These are phyloP conservation scores for Ziziphus jujuba DNA, from an alignment of 306 rosid species.

Conservation along the genomic window DNA sequence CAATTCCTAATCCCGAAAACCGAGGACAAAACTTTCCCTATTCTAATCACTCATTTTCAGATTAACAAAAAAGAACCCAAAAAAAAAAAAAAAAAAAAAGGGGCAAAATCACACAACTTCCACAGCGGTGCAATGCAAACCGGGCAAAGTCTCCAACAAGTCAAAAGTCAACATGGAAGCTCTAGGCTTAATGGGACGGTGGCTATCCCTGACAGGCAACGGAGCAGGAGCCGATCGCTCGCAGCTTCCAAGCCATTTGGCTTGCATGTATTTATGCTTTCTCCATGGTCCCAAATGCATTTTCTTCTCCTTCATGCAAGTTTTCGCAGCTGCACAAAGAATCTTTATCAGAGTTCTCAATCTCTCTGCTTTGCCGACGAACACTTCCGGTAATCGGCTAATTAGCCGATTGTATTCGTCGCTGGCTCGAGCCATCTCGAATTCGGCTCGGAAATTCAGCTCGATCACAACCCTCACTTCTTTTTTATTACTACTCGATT, in stretches of 20 bases:
- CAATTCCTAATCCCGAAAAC: not conserved
- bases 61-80: no score
- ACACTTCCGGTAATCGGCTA: slow-evolving; percentile 59
- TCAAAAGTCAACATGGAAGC: slow-evolving; percentile 80
- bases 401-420: slow-evolving; percentile 61
- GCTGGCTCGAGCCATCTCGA: slow-evolving; percentile 69
- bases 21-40: slow-evolving; percentile 5
- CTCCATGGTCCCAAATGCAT: slow-evolving; percentile 92
- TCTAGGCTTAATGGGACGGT: slow-evolving; percentile 40
- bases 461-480: slow-evolving; percentile 60
- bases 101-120: slow-evolving; percentile 58
- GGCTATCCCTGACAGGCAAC: slow-evolving; percentile 22
- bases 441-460: slow-evolving; percentile 63
- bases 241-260: slow-evolving; percentile 72
- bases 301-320: slow-evolving; percentile 84
- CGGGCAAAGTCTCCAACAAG: slow-evolving; percentile 44
- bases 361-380: slow-evolving; percentile 70
- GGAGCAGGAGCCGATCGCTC: slow-evolving; percentile 39
- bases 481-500: slow-evolving; percentile 42
- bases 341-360: slow-evolving; percentile 48
- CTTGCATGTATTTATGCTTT: slow-evolving; percentile 76
- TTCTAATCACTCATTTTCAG: not conserved
- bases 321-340: slow-evolving; percentile 72
- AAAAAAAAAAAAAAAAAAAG: no score
- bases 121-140: slow-evolving; percentile 39